Conservation (phyloP, 306 rosid genomes). For the Fragaria nilgerrensis region DNA sequence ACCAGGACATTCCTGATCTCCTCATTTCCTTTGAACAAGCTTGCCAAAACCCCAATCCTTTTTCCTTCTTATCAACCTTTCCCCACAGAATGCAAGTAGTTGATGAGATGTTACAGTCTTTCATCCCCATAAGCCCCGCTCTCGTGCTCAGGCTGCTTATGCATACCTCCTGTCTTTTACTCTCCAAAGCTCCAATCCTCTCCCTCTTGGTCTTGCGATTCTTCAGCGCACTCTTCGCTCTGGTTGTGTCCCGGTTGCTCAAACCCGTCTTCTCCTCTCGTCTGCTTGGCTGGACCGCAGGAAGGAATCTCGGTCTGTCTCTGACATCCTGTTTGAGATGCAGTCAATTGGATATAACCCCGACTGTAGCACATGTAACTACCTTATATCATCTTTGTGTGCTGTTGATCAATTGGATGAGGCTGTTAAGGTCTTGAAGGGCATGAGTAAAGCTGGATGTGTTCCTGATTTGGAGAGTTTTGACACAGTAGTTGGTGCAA, state of each 20-base stretch:
- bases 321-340: constrained; percentile 58
- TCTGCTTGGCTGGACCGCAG: constrained; percentile 57
- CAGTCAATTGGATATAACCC: constrained; percentile 62
- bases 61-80: constrained; percentile 58
- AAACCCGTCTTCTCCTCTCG: constrained; percentile 61
- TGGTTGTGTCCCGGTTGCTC: constrained; percentile 65
- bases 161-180: constrained; percentile 53
- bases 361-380: constrained; percentile 60
- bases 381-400: constrained; percentile 58
- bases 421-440: constrained; percentile 53
- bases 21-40: constrained; percentile 38
- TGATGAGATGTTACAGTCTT: constrained; percentile 76
- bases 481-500: constrained; percentile 50
- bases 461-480: constrained; percentile 69
- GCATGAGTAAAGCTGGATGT: constrained; percentile 71
- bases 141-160: constrained; percentile 43
- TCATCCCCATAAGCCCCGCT: constrained; percentile 59
- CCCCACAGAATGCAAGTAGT: constrained; percentile 48
- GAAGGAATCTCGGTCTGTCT: constrained; percentile 36
- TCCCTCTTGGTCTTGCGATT: constrained; percentile 64
- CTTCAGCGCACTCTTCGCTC: constrained; percentile 55
- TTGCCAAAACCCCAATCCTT: constrained; percentile 60
- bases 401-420: constrained; percentile 45
- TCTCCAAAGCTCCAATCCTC: constrained; percentile 55
- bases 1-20: constrained; percentile 56